Evolutionary conservation across 1,139 yeast genomes (phyloP), one percentile per base, ranked within the genome.

Genomic region (Yamadazyma dushanensis): DNA sequence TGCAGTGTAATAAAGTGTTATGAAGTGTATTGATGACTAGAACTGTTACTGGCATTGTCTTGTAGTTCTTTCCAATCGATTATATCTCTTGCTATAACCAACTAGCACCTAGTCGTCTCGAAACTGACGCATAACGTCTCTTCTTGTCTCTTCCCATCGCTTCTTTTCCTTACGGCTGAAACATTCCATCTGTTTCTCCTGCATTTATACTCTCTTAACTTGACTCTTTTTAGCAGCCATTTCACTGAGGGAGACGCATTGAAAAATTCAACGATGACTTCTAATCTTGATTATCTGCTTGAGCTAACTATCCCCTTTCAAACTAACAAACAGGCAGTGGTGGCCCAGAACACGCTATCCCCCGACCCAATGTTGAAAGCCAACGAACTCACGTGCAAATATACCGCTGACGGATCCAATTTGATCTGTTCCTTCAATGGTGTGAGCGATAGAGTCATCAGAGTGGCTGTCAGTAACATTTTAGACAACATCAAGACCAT

Each of bases 331-430:
- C 94, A 86, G 50, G 92, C 95, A 0, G 37, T 40, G 4, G 79
- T 85, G 3, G 92, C 94, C 1, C 50, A 61, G 29, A 61, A 66
- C 13, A 66, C 88, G 1, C 66, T 89, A 18, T 51, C 63, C 1
- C 95, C 95, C 0, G 97, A 88, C 54, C 95, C 96, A 1, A 80
- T 84, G 20, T 66, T 88, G 43, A 81, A 78, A 53, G 80, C 81
- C 0, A 69, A 75, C 35, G 86, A 79, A 47, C 59, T 81, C 31
- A 57, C 57, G n/a, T 78, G 77, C 2, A 50, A 52, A 0, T 80
- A 71, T 46, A 29, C 53, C 3, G 51, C 59, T 2, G 51, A 59
- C 3, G 61, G 47, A 1, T 39, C 41, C 24, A 37, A 40, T 4
- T 62, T 83, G 33, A 36, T 53, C 3, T 76, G 78, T 24, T 39